Percentiles rank a stretch among this genome's conserved stretches.
These are phyloP conservation scores for Gamsiella multidivaricata DNA, from an alignment of 192 early-diverging fungal genomes.

Conservation along the genomic window DNA sequence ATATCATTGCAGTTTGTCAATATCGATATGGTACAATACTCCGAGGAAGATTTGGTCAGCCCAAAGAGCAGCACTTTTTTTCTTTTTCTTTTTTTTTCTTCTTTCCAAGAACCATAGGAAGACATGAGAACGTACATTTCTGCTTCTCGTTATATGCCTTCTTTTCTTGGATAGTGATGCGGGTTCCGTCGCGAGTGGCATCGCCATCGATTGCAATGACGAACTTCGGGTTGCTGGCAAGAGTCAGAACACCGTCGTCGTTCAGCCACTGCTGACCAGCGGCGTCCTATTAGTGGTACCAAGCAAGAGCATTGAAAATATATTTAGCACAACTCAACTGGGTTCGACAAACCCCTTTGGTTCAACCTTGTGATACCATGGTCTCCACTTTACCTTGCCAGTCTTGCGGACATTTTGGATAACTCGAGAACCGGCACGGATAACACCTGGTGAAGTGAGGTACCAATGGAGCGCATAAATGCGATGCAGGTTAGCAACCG, in stretches of 20 bases:
- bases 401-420: constrained; percentile 53
- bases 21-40: too few relatives aligned
- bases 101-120: background rate
- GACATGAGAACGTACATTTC: constrained; percentile 26
- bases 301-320: too few relatives aligned
- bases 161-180: constrained; percentile 51
- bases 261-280: constrained; percentile 51
- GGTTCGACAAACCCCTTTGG: background rate
- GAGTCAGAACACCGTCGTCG: constrained; percentile 50
- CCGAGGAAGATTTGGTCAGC: background rate
- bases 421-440: constrained; percentile 42
- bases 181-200: constrained; percentile 40
- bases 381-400: constrained; percentile 58
- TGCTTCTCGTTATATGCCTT: constrained; percentile 53
- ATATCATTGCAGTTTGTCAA: background rate
- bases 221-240: constrained; percentile 52
- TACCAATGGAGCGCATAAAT: background rate
- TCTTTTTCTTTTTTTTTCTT: background rate
- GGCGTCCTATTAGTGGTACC: constrained; percentile 21
- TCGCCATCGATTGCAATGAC: constrained; percentile 49
- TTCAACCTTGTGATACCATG: too few relatives aligned
- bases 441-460: constrained; percentile 6
- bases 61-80: background rate
- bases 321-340: too few relatives aligned
- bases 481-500: constrained; percentile 1